Conservation (phyloP, 148 eudicot genomes). For the Amaranthus cruentus region DNA sequence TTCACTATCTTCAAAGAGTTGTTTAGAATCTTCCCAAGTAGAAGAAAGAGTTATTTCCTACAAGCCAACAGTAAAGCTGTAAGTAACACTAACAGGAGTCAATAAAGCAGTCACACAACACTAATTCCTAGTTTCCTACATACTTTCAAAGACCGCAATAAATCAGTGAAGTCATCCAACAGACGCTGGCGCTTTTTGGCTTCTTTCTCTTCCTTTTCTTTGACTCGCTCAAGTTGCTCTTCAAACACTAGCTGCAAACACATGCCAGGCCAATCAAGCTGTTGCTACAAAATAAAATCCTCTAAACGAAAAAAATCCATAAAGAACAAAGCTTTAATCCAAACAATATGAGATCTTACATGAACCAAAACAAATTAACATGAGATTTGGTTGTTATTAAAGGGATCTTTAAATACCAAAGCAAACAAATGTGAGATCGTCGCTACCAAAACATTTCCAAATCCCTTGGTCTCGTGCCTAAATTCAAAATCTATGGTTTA, state of each 20-base stretch:
- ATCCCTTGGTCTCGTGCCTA: too few relatives aligned
- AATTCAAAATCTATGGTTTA: too few relatives aligned
- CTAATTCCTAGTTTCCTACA: not conserved
- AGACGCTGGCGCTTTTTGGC: conserved; percentile 85
- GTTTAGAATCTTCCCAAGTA: conserved; percentile 77
- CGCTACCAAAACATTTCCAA: too few relatives aligned
- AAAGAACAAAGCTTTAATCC: not conserved
- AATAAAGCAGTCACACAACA: not conserved
- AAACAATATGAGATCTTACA: not conserved
- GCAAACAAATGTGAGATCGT: too few relatives aligned
- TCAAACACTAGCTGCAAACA: conserved; percentile 77
- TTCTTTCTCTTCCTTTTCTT: conserved; percentile 96
- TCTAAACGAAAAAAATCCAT: not conserved
- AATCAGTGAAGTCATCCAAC: conserved; percentile 71
- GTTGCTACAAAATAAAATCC: not conserved
- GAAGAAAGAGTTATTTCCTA: conserved; percentile 77
- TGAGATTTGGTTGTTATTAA: too few relatives aligned
- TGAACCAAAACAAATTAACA: too few relatives aligned
- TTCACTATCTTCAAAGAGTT: conserved; percentile 71
- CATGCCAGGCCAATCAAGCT: not conserved
- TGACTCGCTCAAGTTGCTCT: conserved; percentile 83
- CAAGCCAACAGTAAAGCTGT: conserved; percentile 9
- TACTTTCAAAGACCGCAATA: conserved; percentile 67
- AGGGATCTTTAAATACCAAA: too few relatives aligned
- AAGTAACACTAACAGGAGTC: conserved; percentile 11